These are phyloP conservation scores for Harringtonia aguacate DNA, from an alignment of 2,329 filamentous ascomycete genomes.

Conservation along the genomic window DNA sequence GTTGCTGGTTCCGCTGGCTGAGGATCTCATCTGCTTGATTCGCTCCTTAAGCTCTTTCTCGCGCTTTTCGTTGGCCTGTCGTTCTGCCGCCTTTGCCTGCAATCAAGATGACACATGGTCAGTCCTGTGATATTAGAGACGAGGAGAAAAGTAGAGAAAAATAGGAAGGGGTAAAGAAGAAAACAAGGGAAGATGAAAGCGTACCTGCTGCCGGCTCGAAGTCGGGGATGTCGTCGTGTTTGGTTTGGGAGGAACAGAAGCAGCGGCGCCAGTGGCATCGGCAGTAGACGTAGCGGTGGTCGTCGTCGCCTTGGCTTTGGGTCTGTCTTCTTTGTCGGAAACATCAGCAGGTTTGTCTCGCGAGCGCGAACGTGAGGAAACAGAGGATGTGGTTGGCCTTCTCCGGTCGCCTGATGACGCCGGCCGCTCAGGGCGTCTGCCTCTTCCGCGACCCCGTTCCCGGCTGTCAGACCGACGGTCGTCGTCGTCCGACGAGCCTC, in stretches of 20 bases:
- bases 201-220: conserved; percentile 18
- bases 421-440: conserved; percentile 2
- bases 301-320: conserved; percentile 15
- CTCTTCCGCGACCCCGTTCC: background rate
- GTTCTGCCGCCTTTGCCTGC: conserved; percentile 23
- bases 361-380: conserved; percentile 37
- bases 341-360: conserved; percentile 47
- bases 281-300: background rate
- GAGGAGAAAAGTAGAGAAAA: background rate
- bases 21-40: conserved; percentile 45
- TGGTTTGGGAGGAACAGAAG: background rate
- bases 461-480: background rate
- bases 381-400: conserved; percentile 37
- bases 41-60: conserved; percentile 41
- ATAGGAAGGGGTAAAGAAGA: background rate
- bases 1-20: conserved; percentile 28
- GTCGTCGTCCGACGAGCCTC: background rate
- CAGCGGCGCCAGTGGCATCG: conserved; percentile 7
- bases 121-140: background rate
- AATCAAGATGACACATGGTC: background rate
- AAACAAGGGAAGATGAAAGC: conserved; percentile 5
- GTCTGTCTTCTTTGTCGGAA: conserved; percentile 36
- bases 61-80: conserved; percentile 32
- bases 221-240: background rate
- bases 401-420: conserved; percentile 21